Conservation (phyloP, 2,329 filamentous ascomycete species). For the Aspergillus sp. region DNA sequence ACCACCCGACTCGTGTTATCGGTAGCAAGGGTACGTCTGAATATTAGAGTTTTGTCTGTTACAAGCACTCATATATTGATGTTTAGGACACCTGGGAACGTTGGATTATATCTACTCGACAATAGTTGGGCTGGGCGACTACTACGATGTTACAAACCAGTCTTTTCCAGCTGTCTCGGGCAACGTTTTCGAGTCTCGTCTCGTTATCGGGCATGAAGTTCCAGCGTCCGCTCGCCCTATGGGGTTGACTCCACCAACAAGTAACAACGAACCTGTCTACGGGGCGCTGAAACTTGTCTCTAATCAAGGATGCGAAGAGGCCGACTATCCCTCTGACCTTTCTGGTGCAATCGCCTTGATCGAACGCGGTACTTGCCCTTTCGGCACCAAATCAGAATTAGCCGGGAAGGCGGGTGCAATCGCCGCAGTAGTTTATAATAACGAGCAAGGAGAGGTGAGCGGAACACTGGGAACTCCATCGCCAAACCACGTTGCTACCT, state of each 20-base stretch:
- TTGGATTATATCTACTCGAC: conserved; percentile 61
- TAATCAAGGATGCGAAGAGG: conserved; percentile 62
- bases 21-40: conserved; percentile 57
- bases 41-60: background rate
- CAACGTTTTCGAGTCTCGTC: conserved; percentile 59
- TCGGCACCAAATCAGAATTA: conserved; percentile 67
- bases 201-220: conserved; percentile 57
- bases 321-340: conserved; percentile 61
- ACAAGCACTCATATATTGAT: background rate
- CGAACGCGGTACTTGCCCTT: conserved; percentile 66
- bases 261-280: conserved; percentile 38
- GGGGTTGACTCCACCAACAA: conserved; percentile 58
- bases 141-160: conserved; percentile 48
- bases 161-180: conserved; percentile 61
- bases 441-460: conserved; percentile 59
- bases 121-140: conserved; percentile 41
- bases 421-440: conserved; percentile 74
- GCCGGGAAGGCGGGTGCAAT: conserved; percentile 71
- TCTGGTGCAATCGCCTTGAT: conserved; percentile 69
- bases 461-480: conserved; percentile 67
- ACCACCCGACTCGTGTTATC: conserved; percentile 70
- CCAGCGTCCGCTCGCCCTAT: conserved; percentile 59
- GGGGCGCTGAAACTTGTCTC: conserved; percentile 52
- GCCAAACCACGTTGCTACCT: conserved; percentile 58
- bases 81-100: conserved; percentile 60